Evolutionary conservation across 441 rosid species (phyloP).

Genomic region (Pelargonium fulgidum): DNA sequence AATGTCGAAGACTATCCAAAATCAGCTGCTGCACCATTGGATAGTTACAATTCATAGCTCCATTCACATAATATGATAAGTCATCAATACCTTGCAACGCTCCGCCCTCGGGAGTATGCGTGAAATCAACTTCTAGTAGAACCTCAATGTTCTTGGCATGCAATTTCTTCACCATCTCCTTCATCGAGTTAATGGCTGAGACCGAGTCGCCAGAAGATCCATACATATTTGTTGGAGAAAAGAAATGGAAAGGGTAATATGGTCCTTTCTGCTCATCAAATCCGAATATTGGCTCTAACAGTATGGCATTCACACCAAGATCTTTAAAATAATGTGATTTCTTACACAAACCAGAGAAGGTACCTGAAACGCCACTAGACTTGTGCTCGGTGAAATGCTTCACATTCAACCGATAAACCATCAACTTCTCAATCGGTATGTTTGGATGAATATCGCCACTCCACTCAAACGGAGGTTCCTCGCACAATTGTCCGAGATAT

Average conservation of each 20-base stretch:
- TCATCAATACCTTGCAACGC: slow-evolving; percentile 74
- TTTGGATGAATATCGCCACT: slow-evolving; percentile 51
- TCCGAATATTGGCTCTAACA: slow-evolving; percentile 73
- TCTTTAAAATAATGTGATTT: slow-evolving; percentile 55
- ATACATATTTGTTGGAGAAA: slow-evolving; percentile 48
- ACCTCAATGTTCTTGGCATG: slow-evolving; percentile 77
- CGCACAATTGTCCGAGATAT: slow-evolving; percentile 46
- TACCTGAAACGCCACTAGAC: slow-evolving; percentile 69
- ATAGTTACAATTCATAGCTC: slow-evolving; percentile 59
- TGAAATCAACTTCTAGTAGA: slow-evolving; percentile 71
- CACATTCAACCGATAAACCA: slow-evolving; percentile 69
- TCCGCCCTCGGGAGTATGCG: slow-evolving; percentile 54
- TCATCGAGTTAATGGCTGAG: slow-evolving; percentile 56
- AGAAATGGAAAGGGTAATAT: slow-evolving; percentile 68
- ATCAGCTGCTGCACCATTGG: slow-evolving; percentile 66
- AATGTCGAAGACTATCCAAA: slow-evolving; percentile 65
- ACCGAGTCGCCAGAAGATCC: slow-evolving; percentile 50
- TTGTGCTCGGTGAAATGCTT: slow-evolving; percentile 58
- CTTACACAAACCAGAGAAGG: slow-evolving; percentile 68
- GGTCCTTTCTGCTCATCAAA: slow-evolving; percentile 64
- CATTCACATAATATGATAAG: slow-evolving; percentile 37
- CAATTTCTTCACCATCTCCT: slow-evolving; percentile 77
- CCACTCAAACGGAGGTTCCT: slow-evolving; percentile 74
- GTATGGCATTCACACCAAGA: slow-evolving; percentile 75
- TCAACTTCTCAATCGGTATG: slow-evolving; percentile 54